Evolutionary conservation across 2,329 filamentous ascomycete genomes (phyloP), one percentile per base, ranked within the genome.

Genomic region (Calonectria hawksworthii): DNA sequence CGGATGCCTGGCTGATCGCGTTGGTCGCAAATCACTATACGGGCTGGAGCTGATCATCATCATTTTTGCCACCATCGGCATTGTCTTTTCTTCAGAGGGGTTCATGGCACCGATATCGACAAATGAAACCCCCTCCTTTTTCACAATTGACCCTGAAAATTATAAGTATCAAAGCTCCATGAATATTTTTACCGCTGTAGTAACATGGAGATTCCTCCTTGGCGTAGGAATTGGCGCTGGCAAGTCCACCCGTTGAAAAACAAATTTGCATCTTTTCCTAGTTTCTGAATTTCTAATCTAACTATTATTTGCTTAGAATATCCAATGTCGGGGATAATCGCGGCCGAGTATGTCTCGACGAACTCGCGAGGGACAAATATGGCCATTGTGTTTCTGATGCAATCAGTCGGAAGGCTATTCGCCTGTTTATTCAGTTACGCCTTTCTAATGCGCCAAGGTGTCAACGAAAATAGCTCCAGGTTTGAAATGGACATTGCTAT

Each of bases 381-480:
- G 26, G 79, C 82, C 3, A 75, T 79, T 23, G 78, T 83, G 21
- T 83, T 82, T 54, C 68, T 78, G 9, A 80, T 80, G 74, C 82
- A 83, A 70, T 78, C 81, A 2, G 64, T 86, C 47, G 88, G 88
- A 64, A 86, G 85, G 65, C 87, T 89, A 84, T 81, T 89, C 23
- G 87, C 87, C 13, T 89, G 88, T 77, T 89, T 87, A 85, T 86
- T 89, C 78, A 89, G 89, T 79, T 90, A 89, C 76, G 88, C 87
- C 41, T 83, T 86, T 1, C 84, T 88, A 26, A 79, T 64, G 14
- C 59, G 64, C 38, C 69, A 68, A 6, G 44, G 44, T 18, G 73
- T 75, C 26, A 56, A 63, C 6, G n/a, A 28, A 26, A n/a, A 50
- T 70, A 52, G 75, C 72, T 34, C 79, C 84, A 83, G 16, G 1